Percentiles rank a stretch among this genome's conserved stretches.
Conservation (phyloP, 139 green algal genomes). For the Gonium pectorale region DNA sequence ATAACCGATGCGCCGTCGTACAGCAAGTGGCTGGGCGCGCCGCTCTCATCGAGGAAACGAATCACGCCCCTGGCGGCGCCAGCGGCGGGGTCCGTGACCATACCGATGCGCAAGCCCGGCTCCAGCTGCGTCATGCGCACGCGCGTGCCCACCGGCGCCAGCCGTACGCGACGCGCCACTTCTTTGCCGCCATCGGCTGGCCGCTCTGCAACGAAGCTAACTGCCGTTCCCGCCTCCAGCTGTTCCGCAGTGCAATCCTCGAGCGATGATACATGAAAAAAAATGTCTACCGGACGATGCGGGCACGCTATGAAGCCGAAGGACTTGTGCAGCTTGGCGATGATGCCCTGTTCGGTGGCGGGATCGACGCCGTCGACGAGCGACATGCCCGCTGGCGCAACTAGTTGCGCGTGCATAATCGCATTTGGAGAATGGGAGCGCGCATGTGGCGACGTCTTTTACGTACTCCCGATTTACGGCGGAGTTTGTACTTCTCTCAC, state of each 20-base stretch:
- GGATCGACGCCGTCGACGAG: too few relatives aligned
- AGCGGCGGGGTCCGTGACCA: background rate
- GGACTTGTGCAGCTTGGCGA: background rate
- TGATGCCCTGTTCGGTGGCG: background rate
- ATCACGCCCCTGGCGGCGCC: slow-evolving; percentile 3
- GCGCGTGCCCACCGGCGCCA: slow-evolving; percentile 34
- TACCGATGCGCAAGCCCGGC: background rate
- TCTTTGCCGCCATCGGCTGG: background rate
- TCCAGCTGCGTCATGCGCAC: background rate
- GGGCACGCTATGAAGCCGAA: slow-evolving; percentile 24
- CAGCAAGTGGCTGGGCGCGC: background rate
- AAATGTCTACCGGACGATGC: background rate
- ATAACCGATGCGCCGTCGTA: too few relatives aligned
- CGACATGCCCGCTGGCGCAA: too few relatives aligned
- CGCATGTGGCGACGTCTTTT: too few relatives aligned
- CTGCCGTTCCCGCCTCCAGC: slow-evolving; percentile 15
- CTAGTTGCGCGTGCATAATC: too few relatives aligned
- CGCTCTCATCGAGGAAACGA: background rate
- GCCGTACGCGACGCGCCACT: background rate
- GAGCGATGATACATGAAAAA: slow-evolving; percentile 7
- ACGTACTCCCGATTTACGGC: too few relatives aligned
- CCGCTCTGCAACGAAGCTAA: background rate
- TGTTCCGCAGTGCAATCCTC: slow-evolving; percentile 24
- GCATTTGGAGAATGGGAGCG: too few relatives aligned
- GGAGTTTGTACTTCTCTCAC: too few relatives aligned